Evolutionary conservation across 495 filamentous ascomycete species (phyloP).

Genomic region (Penicillium bovifimosum): DNA sequence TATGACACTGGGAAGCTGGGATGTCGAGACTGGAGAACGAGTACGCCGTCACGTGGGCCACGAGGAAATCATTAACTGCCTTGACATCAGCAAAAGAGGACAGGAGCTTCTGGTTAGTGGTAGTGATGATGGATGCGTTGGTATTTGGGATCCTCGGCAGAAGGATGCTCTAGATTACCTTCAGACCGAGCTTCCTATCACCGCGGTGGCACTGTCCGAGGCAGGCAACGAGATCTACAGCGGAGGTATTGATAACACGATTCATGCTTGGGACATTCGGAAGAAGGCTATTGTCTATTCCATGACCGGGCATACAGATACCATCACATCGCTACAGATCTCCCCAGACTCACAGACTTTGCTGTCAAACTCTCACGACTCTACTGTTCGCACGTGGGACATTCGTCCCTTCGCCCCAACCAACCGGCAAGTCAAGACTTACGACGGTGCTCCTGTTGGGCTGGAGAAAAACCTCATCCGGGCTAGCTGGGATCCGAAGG

Average conservation of each 20-base stretch:
- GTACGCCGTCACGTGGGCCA: conserved; percentile 91
- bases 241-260: conserved; percentile 93
- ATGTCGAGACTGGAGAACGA: conserved; percentile 76
- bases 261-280: conserved; percentile 94
- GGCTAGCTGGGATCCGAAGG: conserved; percentile 85
- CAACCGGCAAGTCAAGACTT: conserved; percentile 76
- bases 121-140: conserved; percentile 89
- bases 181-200: conserved; percentile 88
- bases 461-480: conserved; percentile 88
- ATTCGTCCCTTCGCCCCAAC: conserved; percentile 88
- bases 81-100: conserved; percentile 81
- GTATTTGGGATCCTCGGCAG: conserved; percentile 93
- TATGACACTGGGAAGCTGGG: conserved; percentile 89
- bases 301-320: conserved; percentile 86
- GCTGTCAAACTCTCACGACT: conserved; percentile 89
- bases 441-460: conserved; percentile 80
- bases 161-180: conserved; percentile 85
- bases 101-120: conserved; percentile 85
- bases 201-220: conserved; percentile 82
- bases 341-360: conserved; percentile 90
- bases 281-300: conserved; percentile 84
- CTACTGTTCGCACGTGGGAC: conserved; percentile 92
- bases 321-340: conserved; percentile 79
- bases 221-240: conserved; percentile 94
- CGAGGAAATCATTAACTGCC: conserved; percentile 85